Evolutionary conservation across 495 filamentous ascomycete species (phyloP).

Genomic region (Acidomyces sp.): DNA sequence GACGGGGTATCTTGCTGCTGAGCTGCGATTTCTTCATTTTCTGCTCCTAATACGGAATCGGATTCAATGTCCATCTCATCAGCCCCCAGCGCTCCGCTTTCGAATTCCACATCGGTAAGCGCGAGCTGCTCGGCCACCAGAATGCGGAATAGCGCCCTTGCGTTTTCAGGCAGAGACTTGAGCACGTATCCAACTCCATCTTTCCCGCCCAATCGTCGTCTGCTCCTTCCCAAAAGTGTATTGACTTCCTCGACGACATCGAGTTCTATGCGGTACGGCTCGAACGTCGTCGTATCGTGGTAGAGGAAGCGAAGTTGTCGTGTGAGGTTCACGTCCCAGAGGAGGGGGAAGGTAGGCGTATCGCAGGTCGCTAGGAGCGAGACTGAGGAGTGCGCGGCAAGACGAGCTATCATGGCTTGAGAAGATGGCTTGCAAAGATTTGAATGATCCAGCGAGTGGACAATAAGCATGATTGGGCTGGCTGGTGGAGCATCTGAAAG

Average conservation of each 20-base stretch:
- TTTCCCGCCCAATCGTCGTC: constrained; percentile 70
- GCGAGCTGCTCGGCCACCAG: constrained; percentile 74
- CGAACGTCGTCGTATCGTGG: constrained; percentile 89
- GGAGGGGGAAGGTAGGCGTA: constrained; percentile 69
- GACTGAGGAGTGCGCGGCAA: constrained; percentile 62
- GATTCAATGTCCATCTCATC: constrained; percentile 26
- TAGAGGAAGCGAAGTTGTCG: constrained; percentile 74
- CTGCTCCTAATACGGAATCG: constrained; percentile 26
- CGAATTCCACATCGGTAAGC: constrained; percentile 35
- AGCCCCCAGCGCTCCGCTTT: constrained; percentile 24
- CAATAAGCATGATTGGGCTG: constrained; percentile 57
- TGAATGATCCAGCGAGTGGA: constrained; percentile 76
- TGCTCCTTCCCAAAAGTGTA: constrained; percentile 68
- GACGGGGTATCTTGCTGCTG: constrained; percentile 8
- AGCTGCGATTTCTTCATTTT: constrained; percentile 34
- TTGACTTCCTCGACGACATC: constrained; percentile 80
- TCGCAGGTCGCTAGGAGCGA: constrained; percentile 69
- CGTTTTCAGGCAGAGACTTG: constrained; percentile 80
- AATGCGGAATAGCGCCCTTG: constrained; percentile 68
- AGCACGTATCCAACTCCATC: constrained; percentile 89
- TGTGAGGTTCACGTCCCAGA: constrained; percentile 77
- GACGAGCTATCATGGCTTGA: constrained; percentile 60
- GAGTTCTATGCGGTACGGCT: constrained; percentile 51
- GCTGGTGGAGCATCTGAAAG: constrained; percentile 36
- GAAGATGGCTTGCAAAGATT: constrained; percentile 56